These are phyloP conservation scores for Paspalum vaginatum DNA, from an alignment of 176 grass and related monocot species.

Conservation along the genomic window DNA sequence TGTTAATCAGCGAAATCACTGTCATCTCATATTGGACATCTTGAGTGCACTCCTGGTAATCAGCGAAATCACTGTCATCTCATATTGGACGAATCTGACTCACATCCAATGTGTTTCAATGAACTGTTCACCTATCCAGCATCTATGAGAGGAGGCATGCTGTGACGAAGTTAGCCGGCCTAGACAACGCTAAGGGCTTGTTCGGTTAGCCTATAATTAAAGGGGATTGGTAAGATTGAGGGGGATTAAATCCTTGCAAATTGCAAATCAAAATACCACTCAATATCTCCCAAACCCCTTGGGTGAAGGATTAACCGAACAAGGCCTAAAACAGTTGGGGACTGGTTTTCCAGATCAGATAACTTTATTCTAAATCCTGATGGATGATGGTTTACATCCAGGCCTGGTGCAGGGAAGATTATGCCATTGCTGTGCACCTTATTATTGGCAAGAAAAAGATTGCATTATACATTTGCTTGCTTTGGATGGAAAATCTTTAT, in stretches of 20 bases:
- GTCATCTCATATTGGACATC: background rate
- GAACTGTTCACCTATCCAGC: background rate
- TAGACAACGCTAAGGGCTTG: no score
- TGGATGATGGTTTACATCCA: conserved; percentile 13
- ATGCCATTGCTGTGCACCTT: background rate
- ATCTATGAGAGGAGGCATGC: background rate
- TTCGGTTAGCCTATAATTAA: no score
- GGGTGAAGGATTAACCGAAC: no score
- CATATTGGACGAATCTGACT: background rate
- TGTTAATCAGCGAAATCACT: background rate
- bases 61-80: background rate
- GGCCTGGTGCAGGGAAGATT: background rate
- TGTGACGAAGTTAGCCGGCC: background rate
- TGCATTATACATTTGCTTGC: background rate
- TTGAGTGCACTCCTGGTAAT: no score
- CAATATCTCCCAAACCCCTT: no score
- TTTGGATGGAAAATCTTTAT: background rate
- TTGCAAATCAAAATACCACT: no score
- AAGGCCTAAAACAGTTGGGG: background rate
- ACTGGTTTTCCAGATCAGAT: background rate
- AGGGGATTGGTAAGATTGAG: no score
- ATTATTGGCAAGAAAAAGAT: background rate
- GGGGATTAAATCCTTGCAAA: no score
- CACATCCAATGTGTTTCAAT: conserved; percentile 4
- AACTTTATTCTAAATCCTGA: conserved; percentile 22